phyloP scores from a whole-genome alignment of 73 alveolate species.

The Breviolum minutum region DNA sequence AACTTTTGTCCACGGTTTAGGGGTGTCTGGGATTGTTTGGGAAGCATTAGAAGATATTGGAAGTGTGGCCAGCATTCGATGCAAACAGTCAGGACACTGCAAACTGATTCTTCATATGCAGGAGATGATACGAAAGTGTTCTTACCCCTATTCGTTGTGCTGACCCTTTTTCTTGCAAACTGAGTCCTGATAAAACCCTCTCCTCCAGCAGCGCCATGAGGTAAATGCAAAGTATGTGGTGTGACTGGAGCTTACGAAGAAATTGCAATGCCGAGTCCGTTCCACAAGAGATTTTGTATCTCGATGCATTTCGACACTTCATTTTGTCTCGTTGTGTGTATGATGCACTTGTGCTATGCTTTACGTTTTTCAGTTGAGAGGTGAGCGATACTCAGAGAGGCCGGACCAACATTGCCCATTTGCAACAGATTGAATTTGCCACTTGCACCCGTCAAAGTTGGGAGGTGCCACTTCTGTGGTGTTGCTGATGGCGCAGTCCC shows the following conservation, averaged over 20 bases:
- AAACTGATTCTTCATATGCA: no score
- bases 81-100: no score
- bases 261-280: slow-evolving; percentile 1
- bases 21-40: background rate
- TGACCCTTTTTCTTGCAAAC: no score
- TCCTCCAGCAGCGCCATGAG: no score
- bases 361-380: background rate
- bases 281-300: slow-evolving; percentile 23
- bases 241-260: slow-evolving; percentile 18
- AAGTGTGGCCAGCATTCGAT: background rate
- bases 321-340: background rate
- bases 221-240: slow-evolving; percentile 4
- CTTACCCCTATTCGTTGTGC: no score
- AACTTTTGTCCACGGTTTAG: slow-evolving; percentile 31
- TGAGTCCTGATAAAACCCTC: no score
- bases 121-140: no score
- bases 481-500: background rate
- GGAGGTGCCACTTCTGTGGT: slow-evolving; percentile 2
- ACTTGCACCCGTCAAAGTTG: no score
- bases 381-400: slow-evolving; percentile 11
- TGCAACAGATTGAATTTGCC: background rate
- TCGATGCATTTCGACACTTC: background rate
- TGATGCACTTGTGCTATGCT: no score
- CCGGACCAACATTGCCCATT: background rate
- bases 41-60: background rate